A percentile compares a stretch with the other conserved stretches of the same genome.
phyloP scores from a whole-genome alignment of 345 rosid genomes.

The Orychophragmus violaceus region DNA sequence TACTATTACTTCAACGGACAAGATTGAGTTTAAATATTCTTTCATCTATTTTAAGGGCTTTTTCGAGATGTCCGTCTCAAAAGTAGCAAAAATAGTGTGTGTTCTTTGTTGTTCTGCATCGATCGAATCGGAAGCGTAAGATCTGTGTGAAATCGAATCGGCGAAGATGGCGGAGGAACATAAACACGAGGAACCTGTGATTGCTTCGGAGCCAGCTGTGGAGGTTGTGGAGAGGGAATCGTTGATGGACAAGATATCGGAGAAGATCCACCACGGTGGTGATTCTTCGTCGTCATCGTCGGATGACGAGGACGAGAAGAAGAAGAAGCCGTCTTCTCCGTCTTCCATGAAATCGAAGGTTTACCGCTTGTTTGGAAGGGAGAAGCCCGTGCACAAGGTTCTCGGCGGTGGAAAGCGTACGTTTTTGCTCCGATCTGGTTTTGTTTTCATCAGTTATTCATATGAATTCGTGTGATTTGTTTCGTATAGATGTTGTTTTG shows the following conservation, averaged over 20 bases:
- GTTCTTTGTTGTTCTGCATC: not conserved
- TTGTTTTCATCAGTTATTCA: not conserved
- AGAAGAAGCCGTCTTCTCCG: constrained; percentile 10
- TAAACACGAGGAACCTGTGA: constrained; percentile 25
- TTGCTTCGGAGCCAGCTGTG: constrained; percentile 16
- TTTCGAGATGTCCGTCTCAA: too few species aligned
- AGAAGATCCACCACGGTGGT: constrained; percentile 31
- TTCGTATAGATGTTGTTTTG: too few species aligned
- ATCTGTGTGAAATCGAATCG: constrained; percentile 14
- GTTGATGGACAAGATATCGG: constrained; percentile 34
- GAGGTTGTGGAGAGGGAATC: constrained; percentile 31
- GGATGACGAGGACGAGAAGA: constrained; percentile 18
- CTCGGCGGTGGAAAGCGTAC: constrained; percentile 37
- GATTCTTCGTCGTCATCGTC: constrained; percentile 19
- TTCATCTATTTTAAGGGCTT: constrained; percentile 8
- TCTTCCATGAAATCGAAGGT: constrained; percentile 33
- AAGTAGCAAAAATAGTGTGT: too few species aligned
- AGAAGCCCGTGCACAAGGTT: constrained; percentile 36
- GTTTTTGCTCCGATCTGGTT: constrained; percentile 22
- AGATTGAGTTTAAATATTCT: not conserved
- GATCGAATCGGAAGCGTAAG: not conserved
- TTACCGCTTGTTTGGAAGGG: constrained; percentile 68
- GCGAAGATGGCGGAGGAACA: constrained; percentile 26
- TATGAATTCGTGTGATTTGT: not conserved
- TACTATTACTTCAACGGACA: not conserved